A percentile compares a stretch with the other conserved stretches of the same genome.
Conservation (phyloP, 495 filamentous ascomycete species). For the Pseudotulostoma volvatum region DNA sequence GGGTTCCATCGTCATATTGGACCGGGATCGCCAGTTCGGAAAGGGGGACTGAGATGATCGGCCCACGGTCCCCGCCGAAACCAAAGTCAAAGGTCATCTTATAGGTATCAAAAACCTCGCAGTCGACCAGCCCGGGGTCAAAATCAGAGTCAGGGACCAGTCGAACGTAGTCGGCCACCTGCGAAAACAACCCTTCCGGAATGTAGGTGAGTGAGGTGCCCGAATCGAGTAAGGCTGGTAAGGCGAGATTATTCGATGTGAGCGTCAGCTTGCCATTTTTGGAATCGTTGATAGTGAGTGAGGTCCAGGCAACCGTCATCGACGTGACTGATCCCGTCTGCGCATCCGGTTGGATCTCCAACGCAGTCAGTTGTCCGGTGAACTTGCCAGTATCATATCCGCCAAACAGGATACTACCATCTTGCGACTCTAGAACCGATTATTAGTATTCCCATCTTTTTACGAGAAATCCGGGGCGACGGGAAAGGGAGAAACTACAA, state of each 20-base stretch:
- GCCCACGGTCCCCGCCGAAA: conserved; percentile 23
- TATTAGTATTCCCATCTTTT: background rate
- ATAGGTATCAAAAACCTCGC: conserved; percentile 51
- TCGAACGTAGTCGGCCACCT: conserved; percentile 39
- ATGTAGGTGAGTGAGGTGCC: conserved; percentile 63
- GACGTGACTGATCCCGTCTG: conserved; percentile 22
- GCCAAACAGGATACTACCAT: conserved; percentile 57
- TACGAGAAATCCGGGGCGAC: background rate
- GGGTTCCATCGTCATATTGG: conserved; percentile 24
- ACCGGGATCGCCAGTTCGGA: conserved; percentile 47
- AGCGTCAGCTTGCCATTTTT: conserved; percentile 11
- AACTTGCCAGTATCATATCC: conserved; percentile 58
- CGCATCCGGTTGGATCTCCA: conserved; percentile 4
- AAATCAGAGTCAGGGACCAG: conserved; percentile 37
- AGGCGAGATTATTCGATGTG: conserved; percentile 35
- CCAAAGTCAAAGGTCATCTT: conserved; percentile 44
- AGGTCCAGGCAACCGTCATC: conserved; percentile 49
- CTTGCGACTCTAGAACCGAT: conserved; percentile 26
- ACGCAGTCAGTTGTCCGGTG: conserved; percentile 18
- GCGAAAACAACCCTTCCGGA: conserved; percentile 39
- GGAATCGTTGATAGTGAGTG: conserved; percentile 22
- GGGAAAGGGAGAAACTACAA: too few species aligned
- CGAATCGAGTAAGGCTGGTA: conserved; percentile 59
- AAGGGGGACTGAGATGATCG: conserved; percentile 45
- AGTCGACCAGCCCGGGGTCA: conserved; percentile 38